phyloP scores from a whole-genome alignment of 345 rosid genomes.

The Euphorbia lathyris region DNA sequence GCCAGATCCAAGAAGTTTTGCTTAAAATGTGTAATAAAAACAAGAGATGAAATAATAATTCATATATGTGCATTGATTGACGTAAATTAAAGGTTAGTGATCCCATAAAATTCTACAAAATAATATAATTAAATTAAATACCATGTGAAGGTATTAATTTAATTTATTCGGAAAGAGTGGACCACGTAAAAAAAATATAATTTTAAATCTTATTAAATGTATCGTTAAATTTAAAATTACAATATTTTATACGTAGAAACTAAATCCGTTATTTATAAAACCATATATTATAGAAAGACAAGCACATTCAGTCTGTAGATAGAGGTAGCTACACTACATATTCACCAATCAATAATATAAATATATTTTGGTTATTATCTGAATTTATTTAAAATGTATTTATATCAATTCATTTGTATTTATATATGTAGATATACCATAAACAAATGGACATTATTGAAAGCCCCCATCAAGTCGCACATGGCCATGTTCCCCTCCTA shows the following conservation, averaged over 20 bases:
- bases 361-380: neutral
- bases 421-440: conserved; percentile 4
- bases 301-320: neutral
- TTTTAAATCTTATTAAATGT: too few species aligned
- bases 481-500: conserved; percentile 60
- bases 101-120: conserved; percentile 18
- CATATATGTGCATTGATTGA: neutral
- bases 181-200: too few species aligned
- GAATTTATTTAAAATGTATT: neutral
- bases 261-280: neutral
- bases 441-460: conserved; percentile 36
- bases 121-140: neutral
- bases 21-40: neutral
- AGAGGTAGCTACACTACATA: conserved; percentile 6
- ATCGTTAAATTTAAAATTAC: too few species aligned
- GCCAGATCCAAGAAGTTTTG: conserved; percentile 34
- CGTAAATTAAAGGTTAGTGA: conserved; percentile 19
- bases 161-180: too few species aligned
- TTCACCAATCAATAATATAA: conserved; percentile 17
- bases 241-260: too few species aligned
- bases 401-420: neutral
- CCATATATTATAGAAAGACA: neutral
- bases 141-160: too few species aligned
- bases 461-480: conserved; percentile 50
- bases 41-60: neutral